Percentiles rank a stretch among this genome's conserved stretches.
phyloP scores from a whole-genome alignment of 2,329 filamentous ascomycete genomes.

The Claviceps pusilla region DNA sequence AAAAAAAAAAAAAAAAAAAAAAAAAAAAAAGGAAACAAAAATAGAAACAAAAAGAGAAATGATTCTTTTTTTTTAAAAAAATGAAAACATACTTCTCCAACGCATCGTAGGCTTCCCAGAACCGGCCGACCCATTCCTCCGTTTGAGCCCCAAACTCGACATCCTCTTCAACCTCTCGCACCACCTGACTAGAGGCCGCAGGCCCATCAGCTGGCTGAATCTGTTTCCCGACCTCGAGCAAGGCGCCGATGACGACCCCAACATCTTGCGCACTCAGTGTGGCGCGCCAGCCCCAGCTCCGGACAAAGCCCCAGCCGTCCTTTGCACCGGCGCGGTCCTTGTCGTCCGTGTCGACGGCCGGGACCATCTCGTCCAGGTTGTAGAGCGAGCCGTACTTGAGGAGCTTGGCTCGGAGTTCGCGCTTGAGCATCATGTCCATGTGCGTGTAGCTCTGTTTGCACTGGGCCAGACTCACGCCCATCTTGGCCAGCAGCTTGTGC shows the following conservation, averaged over 20 bases:
- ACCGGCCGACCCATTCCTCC: constrained; percentile 51
- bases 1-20: too few relatives aligned
- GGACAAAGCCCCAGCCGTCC: constrained; percentile 92
- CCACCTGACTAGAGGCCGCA: constrained; percentile 15
- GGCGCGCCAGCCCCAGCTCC: constrained; percentile 94
- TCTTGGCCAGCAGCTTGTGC: constrained; percentile 90
- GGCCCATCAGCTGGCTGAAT: constrained; percentile 20
- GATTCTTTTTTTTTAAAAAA: too few relatives aligned
- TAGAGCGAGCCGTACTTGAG: constrained; percentile 87
- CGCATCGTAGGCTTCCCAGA: constrained; percentile 60
- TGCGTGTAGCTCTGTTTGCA: constrained; percentile 93
- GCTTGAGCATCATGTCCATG: constrained; percentile 96
- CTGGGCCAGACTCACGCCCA: constrained; percentile 88
- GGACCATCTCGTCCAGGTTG: constrained; percentile 85
- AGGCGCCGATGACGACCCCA: constrained; percentile 78
- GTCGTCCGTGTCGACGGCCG: constrained; percentile 56
- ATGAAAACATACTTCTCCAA: constrained; percentile 45
- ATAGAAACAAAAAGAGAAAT: too few relatives aligned
- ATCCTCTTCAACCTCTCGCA: constrained; percentile 31
- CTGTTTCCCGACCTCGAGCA: constrained; percentile 74
- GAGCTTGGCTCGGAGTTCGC: constrained; percentile 68
- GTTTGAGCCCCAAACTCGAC: constrained; percentile 35
- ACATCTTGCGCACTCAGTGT: constrained; percentile 88
- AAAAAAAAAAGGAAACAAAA: too few relatives aligned
- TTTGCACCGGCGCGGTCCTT: constrained; percentile 57